A percentile compares a stretch with the other conserved stretches of the same genome.
phyloP scores from a whole-genome alignment of 768 basidiomycete genomes.

The Termitomyces sp. region DNA sequence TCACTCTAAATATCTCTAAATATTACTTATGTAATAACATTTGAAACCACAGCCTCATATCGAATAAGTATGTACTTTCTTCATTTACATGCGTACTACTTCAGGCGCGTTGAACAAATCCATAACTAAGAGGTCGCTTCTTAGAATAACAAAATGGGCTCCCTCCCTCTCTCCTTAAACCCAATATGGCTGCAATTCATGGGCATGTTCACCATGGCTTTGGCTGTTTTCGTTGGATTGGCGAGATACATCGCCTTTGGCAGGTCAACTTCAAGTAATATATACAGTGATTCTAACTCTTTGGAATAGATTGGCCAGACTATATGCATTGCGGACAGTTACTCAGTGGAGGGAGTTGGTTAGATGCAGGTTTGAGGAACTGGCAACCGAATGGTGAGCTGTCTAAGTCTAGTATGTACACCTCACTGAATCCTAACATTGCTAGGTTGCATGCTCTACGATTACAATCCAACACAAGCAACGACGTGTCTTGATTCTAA shows the following conservation, averaged over 20 bases:
- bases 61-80: too few relatives aligned
- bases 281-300: neutral
- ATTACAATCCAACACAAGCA: constrained; percentile 54
- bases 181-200: constrained; percentile 42
- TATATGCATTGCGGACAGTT: constrained; percentile 70
- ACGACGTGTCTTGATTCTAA: constrained; percentile 52
- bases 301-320: constrained; percentile 59
- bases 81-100: neutral
- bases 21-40: too few relatives aligned
- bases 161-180: constrained; percentile 24
- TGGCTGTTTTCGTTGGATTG: constrained; percentile 37
- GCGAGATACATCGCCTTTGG: constrained; percentile 29
- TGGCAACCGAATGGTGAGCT: constrained; percentile 87
- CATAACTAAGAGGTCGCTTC: neutral
- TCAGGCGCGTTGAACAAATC: neutral
- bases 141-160: constrained; percentile 7
- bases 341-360: constrained; percentile 72
- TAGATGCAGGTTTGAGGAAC: constrained; percentile 58
- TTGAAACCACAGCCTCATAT: too few relatives aligned
- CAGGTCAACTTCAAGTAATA: constrained; percentile 5
- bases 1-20: too few relatives aligned
- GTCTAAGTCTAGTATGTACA: neutral
- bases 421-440: constrained; percentile 3
- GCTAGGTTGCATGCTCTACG: constrained; percentile 76
- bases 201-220: constrained; percentile 27